These are phyloP conservation scores for Tephrocybe rancida DNA, from an alignment of 768 basidiomycete species.

Conservation along the genomic window DNA sequence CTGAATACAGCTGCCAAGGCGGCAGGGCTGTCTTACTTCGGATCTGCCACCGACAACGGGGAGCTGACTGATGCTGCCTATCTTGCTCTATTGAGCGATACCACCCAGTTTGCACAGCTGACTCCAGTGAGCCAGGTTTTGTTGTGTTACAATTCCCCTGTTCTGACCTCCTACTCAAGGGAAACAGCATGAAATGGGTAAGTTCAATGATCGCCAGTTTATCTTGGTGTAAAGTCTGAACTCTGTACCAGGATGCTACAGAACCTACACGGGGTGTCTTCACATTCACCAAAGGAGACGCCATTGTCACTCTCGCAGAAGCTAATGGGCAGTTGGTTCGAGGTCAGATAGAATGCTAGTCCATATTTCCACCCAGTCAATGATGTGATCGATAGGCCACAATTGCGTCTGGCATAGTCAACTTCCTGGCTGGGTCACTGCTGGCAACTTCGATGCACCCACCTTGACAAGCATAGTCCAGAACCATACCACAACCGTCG, in stretches of 20 bases:
- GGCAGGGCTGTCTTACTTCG: constrained; percentile 51
- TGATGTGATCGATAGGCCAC: constrained; percentile 32
- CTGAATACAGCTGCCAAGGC: constrained; percentile 50
- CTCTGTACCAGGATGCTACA: constrained; percentile 46
- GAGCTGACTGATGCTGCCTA: constrained; percentile 47
- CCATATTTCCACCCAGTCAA: not conserved
- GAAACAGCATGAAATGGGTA: constrained; percentile 62
- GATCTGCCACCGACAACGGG: constrained; percentile 49
- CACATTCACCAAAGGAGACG: constrained; percentile 49
- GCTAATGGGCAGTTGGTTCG: constrained; percentile 49
- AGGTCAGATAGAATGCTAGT: constrained; percentile 23
- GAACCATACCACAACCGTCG: constrained; percentile 50
- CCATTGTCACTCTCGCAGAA: constrained; percentile 44
- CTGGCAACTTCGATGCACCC: constrained; percentile 42
- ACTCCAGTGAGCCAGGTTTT: constrained; percentile 35
- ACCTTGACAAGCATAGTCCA: constrained; percentile 45
- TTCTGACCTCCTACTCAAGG: constrained; percentile 12
- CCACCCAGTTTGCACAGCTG: too few species aligned
- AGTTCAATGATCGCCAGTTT: constrained; percentile 3
- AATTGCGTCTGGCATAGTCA: constrained; percentile 57
- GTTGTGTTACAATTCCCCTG: not conserved
- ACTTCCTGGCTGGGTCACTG: constrained; percentile 51
- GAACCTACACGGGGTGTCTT: constrained; percentile 50
- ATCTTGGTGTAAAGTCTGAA: not conserved
- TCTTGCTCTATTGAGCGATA: constrained; percentile 38